Evolutionary conservation across 2,329 filamentous ascomycete species (phyloP).

Genomic region (Scytalidium sp.): DNA sequence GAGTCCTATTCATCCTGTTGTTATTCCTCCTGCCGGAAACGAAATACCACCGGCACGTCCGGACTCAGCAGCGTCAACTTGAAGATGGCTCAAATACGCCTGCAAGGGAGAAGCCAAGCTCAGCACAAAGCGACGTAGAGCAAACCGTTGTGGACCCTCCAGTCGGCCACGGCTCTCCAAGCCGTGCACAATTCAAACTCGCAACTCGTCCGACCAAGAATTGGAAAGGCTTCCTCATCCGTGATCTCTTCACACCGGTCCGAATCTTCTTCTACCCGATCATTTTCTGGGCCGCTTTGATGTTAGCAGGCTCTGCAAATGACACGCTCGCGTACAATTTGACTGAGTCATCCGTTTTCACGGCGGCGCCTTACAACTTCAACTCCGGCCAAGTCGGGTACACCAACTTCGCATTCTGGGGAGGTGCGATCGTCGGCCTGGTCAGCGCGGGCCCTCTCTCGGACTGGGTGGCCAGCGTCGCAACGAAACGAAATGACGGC

Average conservation of each 20-base stretch:
- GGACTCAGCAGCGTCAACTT: too few relatives aligned
- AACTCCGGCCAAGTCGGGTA: slow-evolving; percentile 41
- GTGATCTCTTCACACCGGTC: slow-evolving; percentile 27
- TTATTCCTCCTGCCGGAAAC: slow-evolving; percentile 40
- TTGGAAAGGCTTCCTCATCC: slow-evolving; percentile 37
- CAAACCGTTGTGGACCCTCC: too few relatives aligned
- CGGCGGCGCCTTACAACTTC: slow-evolving; percentile 42
- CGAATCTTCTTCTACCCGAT: slow-evolving; percentile 25
- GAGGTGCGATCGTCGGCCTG: slow-evolving; percentile 39
- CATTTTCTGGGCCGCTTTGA: slow-evolving; percentile 33
- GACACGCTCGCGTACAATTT: slow-evolving; percentile 46
- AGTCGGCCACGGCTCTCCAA: too few relatives aligned
- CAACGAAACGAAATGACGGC: slow-evolving; percentile 36
- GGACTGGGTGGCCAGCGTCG: slow-evolving; percentile 37
- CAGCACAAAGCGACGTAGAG: too few relatives aligned
- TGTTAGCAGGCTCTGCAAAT: slow-evolving; percentile 31
- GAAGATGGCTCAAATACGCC: too few relatives aligned
- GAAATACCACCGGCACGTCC: slow-evolving; percentile 33
- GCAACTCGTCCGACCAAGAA: too few relatives aligned
- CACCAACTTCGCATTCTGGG: slow-evolving; percentile 43
- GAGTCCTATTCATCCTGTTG: slow-evolving; percentile 35
- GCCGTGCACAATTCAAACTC: too few relatives aligned
- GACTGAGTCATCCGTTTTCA: slow-evolving; percentile 45
- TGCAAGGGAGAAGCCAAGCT: too few relatives aligned
- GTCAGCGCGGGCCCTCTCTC: slow-evolving; percentile 39